Evolutionary conservation across 1,139 yeast genomes (phyloP), one percentile per base, ranked within the genome.

Genomic region (Yarrowia galli): DNA sequence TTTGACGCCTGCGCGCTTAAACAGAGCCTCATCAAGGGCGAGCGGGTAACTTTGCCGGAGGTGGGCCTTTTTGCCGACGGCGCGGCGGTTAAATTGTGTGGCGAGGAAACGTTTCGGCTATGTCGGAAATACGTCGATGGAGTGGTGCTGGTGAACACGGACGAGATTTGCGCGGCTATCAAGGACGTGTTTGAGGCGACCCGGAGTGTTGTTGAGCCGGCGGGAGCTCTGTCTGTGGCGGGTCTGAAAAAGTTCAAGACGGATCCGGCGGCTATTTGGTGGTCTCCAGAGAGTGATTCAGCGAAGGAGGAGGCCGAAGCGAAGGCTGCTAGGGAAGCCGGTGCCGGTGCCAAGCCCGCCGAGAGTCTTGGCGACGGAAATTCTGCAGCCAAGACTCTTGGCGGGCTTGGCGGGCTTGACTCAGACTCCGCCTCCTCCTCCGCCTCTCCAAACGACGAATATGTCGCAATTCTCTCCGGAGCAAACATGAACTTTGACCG

Each of bases 31-130:
- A 76, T 86, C 69, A 75, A 79, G 22, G 84, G 86, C 40, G 79
- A 86, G 67, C 84, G 88, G 72, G 86, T 85, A 16, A 77, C 82
- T 2, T 82, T 96, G 69, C 80, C 83, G 42, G 82, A 84, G 36
- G 98, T 93, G 12, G 99, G 99, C n/a, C 82, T 90, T n/a, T 95
- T 95, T 79, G 99, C 99, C n/a, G 99, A 95, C 78, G 99, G 99
- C 75, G 92, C 99, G n/a, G 98, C 99, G 5, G 99, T 95, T 56
- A 91, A 89, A 75, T 79, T 89, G 15, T 83, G 92, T 40, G 99
- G 99, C 68, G 89, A 88, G 71, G 99, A 96, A 79, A 89, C 97
- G 18, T 95, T 92, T 84, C 84, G 97, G 74, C 83, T 93, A 25
- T 88, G 95, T 73, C 81, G 84, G 72, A 87, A 89, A 64, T 87